Base-by-base conservation (phyloP, 495 filamentous ascomycete species). In the Lasiosphaeria hispida region DNA sequence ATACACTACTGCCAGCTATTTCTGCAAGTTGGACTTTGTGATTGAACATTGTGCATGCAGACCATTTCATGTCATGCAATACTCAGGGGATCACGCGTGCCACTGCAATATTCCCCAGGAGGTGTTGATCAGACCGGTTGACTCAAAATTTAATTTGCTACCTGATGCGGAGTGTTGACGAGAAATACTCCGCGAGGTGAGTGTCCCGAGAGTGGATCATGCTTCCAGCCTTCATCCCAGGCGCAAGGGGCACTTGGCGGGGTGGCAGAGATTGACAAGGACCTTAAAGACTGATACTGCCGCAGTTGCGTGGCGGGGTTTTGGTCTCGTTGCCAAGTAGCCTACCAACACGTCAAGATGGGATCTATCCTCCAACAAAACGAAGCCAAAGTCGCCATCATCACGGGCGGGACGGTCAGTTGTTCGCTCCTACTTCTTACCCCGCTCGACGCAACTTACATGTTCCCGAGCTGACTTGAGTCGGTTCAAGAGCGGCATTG, bases 401-500 rank as follows among this genome's bases (percentile, higher is more conserved):
- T 57, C 54, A 57, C 54, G 10, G 54, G 54, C 36, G 54, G 42
- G 42, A 48, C 54, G 5, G 54, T 48, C 23, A 3, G 43, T 48
- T 47, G n/a, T 14, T 9, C 39, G 4, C 19, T 48, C 10, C 36
- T 47, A 1, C 18, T 56, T 44, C 9, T 40, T 52, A 18, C 48
- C 10, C 30, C 36, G 13, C 9, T 17, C 18, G 18, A 48, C 38
- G 19, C 7, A 9, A 11, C 9, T 15, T 23, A 6, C 10, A 10
- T 10, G 37, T n/a, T 13, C 11, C 10, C 37, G 13, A 48, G 17
- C 30, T 48, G 18, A 55, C 18, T 39, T n/a, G n/a, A n/a, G n/a
- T 14, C 17, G 4, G 23, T 18, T 14, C 10, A 23, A 61, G 59
- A 56, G 53, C 53, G 59, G 59, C 45, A 61, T 61, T 17, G 59